Base-by-base conservation (phyloP, 2,329 filamentous ascomycete species). In the Ceratocystis lukuohia region DNA sequence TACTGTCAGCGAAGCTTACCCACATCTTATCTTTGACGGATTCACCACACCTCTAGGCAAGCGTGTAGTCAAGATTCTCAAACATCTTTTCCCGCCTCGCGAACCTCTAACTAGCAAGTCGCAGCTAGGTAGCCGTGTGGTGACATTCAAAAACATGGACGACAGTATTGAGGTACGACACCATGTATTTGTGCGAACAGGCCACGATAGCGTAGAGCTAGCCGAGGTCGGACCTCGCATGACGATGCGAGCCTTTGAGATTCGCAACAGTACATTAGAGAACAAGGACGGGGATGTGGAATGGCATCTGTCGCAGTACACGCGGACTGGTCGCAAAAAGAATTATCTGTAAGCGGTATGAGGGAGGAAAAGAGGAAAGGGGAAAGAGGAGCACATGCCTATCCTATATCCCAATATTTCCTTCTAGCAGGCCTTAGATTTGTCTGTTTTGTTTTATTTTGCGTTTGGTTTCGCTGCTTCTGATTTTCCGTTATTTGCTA, bases 221-320 rank as follows among this genome's bases (percentile, higher is more conserved):
- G 87, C 89, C 15, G 91, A 96, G 75, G 91, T 96, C 63, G 91
- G 93, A 0, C 94, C 94, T 1, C 82, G 94, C 67, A 96, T 97
- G 90, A 96, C 91, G n/a, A 94, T 97, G 91, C 82, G 91, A 70
- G 79, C 91, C 65, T 99, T 97, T 73, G 91, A 97, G 78, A 96
- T 99, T 69, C 83, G 92, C 61, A 88, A 87, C 65, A 93, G 94
- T 17, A 96, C 93, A 3, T 79, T 96, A 68, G 94, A 97, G 74
- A 96, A 92, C 73, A 95, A 95, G 75, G 89, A 95, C 70, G 93
- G 93, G 3, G 94, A 99, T 76, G 86, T 95, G 3, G 94, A 99
- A 77, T 99, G 94, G 94, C 88, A 94, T 69, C 80, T 99, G 69
- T 95, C 90, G 69, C 93, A 96, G 74, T 99, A 96, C 76, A 99